phyloP scores from a whole-genome alignment of 176 grass and related monocot genomes.

The Carex pumila region DNA sequence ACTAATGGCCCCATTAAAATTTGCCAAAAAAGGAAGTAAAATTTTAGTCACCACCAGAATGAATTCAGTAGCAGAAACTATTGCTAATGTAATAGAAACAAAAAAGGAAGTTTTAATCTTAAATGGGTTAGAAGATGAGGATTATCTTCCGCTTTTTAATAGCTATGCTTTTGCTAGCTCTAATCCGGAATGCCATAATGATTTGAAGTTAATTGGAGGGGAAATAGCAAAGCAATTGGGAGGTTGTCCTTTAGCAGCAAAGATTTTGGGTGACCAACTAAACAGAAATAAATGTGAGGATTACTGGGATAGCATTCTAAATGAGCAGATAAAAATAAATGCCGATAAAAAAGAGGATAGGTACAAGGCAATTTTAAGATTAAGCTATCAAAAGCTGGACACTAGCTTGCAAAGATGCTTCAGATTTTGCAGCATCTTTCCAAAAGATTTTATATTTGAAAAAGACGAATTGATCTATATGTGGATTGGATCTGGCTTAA shows the following conservation, averaged over 20 bases:
- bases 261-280: conserved; percentile 38
- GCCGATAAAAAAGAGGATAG: conserved; percentile 18
- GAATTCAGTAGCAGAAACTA: conserved; percentile 15
- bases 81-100: background rate
- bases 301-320: conserved; percentile 29
- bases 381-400: conserved; percentile 35
- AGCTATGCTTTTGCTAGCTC: conserved; percentile 32
- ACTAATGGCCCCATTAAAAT: conserved; percentile 43
- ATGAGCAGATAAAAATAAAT: conserved; percentile 27
- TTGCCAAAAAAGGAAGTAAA: conserved; percentile 16
- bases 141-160: conserved; percentile 33
- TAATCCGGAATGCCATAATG: background rate
- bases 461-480: conserved; percentile 36
- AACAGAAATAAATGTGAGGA: background rate
- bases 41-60: conserved; percentile 44
- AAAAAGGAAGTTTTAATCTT: conserved; percentile 17
- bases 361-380: conserved; percentile 24
- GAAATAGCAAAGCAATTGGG: conserved; percentile 28
- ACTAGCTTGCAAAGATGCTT: conserved; percentile 37
- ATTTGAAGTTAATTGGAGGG: conserved; percentile 23
- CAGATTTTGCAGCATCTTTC: conserved; percentile 47
- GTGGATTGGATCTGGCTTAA: conserved; percentile 30
- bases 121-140: conserved; percentile 21
- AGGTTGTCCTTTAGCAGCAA: conserved; percentile 47
- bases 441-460: conserved; percentile 19